Evolutionary conservation across 768 basidiomycete genomes (phyloP).

Genomic region (Tricholoma furcatifolium): DNA sequence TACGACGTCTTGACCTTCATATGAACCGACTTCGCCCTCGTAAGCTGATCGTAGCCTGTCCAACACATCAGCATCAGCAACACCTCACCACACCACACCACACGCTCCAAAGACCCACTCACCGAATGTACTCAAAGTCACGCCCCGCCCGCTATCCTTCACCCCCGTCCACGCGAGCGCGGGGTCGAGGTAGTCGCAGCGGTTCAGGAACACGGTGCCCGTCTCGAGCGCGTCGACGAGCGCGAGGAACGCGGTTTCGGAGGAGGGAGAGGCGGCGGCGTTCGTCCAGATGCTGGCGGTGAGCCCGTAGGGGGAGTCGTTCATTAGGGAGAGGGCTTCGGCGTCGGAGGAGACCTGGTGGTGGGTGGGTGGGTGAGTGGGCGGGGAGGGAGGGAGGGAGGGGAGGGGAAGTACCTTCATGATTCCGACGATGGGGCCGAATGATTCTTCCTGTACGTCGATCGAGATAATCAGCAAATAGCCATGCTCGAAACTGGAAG

Average conservation of each 20-base stretch:
- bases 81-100: neutral
- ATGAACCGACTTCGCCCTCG: slow-evolving; percentile 75
- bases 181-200: slow-evolving; percentile 90
- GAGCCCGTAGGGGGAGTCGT: slow-evolving; percentile 93
- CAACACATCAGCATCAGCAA: neutral
- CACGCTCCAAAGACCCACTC: slow-evolving; percentile 21
- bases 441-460: slow-evolving; percentile 70
- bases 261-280: slow-evolving; percentile 57
- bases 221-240: slow-evolving; percentile 75
- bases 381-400: neutral
- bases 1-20: slow-evolving; percentile 71
- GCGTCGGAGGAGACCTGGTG: slow-evolving; percentile 75
- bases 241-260: slow-evolving; percentile 63
- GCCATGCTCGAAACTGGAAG: neutral
- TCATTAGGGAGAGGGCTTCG: slow-evolving; percentile 90
- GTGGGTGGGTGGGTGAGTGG: neutral
- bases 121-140: slow-evolving; percentile 92
- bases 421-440: slow-evolving; percentile 92
- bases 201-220: slow-evolving; percentile 94
- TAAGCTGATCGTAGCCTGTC: slow-evolving; percentile 82
- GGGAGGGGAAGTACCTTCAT: slow-evolving; percentile 62
- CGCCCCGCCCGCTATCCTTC: slow-evolving; percentile 89
- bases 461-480: neutral
- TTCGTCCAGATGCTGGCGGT: slow-evolving; percentile 96
- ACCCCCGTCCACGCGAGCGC: slow-evolving; percentile 94